These are phyloP conservation scores for Arachnopeziza araneosa DNA, from an alignment of 2,329 filamentous ascomycete species.

Conservation along the genomic window DNA sequence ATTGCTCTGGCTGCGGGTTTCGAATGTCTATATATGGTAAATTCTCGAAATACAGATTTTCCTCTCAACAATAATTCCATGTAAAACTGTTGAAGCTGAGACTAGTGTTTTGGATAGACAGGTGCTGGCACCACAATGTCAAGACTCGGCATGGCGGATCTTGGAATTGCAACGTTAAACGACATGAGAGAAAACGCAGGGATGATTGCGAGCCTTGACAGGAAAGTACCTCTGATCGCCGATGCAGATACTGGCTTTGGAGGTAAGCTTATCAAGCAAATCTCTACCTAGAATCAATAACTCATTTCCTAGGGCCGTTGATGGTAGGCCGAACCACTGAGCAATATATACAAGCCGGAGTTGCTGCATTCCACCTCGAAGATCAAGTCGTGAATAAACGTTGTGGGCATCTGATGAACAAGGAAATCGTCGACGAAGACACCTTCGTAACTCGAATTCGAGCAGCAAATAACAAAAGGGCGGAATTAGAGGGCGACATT, in stretches of 20 bases:
- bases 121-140: conserved; percentile 43
- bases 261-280: no score
- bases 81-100: no score
- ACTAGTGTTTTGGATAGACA: no score
- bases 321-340: conserved; percentile 48
- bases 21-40: conserved; percentile 62
- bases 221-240: conserved; percentile 44
- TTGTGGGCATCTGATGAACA: conserved; percentile 57
- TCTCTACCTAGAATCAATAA: conserved; percentile 23
- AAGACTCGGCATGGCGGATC: conserved; percentile 42
- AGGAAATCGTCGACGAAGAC: conserved; percentile 48
- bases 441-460: conserved; percentile 40
- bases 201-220: conserved; percentile 47
- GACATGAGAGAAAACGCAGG: conserved; percentile 48
- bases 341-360: conserved; percentile 46
- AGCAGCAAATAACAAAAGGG: conserved; percentile 46
- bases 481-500: conserved; percentile 47
- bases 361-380: conserved; percentile 56
- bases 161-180: conserved; percentile 44
- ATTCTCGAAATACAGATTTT: conserved; percentile 8
- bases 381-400: conserved; percentile 59
- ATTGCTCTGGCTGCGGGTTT: conserved; percentile 58
- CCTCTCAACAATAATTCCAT: neutral
- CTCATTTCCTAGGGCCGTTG: conserved; percentile 14
- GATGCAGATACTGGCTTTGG: conserved; percentile 46